Conservation (phyloP, 1,284 basidiomycete genomes). For the Tetrapyrgos nigripes region DNA sequence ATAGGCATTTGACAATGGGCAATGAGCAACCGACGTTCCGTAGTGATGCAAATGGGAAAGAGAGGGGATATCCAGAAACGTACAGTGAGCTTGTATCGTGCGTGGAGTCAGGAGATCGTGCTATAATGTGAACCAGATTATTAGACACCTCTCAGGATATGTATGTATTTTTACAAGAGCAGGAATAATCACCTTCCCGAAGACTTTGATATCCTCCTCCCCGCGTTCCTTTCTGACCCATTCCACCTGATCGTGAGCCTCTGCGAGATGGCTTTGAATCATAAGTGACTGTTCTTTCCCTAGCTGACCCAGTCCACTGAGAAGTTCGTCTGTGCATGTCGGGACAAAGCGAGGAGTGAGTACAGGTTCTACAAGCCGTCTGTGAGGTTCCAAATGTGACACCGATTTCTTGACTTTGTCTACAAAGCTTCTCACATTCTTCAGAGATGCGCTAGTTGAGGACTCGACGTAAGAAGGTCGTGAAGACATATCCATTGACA, state of each 20-base stretch:
- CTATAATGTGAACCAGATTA: conserved; percentile 42
- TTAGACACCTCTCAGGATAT: not conserved
- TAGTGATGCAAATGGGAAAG: conserved; percentile 56
- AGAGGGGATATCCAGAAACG: conserved; percentile 63
- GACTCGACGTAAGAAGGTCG: conserved; percentile 74
- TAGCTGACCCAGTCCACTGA: conserved; percentile 63
- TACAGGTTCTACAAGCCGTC: conserved; percentile 74
- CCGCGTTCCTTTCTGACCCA: conserved; percentile 70
- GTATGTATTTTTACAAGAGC: not conserved
- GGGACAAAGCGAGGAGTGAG: conserved; percentile 86
- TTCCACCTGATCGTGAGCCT: conserved; percentile 74
- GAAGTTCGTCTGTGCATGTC: conserved; percentile 74
- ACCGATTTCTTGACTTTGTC: conserved; percentile 51
- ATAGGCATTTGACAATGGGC: conserved; percentile 86
- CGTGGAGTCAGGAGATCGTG: conserved; percentile 62
- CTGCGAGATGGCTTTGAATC: conserved; percentile 81
- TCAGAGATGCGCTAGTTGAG: conserved; percentile 55
- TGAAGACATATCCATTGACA: conserved; percentile 86
- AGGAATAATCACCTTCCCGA: conserved; percentile 56
- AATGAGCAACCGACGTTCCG: conserved; percentile 79
- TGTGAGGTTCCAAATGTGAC: conserved; percentile 42
- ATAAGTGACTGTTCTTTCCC: conserved; percentile 50
- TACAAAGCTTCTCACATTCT: conserved; percentile 63
- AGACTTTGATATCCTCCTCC: conserved; percentile 74
- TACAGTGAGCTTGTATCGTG: conserved; percentile 87